Evolutionary conservation across 2,329 filamentous ascomycete genomes (phyloP).

Genomic region (Cladosporium colombiae): DNA sequence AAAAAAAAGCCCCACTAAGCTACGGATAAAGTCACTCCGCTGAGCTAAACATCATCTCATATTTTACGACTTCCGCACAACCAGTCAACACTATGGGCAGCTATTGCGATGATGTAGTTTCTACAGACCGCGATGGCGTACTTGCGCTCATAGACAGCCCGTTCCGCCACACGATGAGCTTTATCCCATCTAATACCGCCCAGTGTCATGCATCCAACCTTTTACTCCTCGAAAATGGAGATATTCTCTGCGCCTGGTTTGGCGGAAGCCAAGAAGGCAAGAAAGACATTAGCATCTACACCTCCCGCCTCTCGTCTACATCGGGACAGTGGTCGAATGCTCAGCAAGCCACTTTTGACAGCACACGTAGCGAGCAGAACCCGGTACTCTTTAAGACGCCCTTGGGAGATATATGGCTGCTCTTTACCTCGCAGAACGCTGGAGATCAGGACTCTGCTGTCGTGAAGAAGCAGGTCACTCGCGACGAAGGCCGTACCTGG

Average conservation of each 20-base stretch:
- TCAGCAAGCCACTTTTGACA: constrained; percentile 23
- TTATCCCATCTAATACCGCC: constrained; percentile 19
- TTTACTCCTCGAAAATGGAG: constrained; percentile 22
- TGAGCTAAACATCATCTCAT: too few relatives aligned
- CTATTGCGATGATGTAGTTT: background rate
- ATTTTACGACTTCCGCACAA: background rate
- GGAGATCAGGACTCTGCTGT: constrained; percentile 25
- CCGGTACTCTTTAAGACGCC: constrained; percentile 23
- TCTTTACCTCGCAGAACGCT: constrained; percentile 23
- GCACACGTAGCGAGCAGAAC: constrained; percentile 24
- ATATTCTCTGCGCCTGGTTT: constrained; percentile 26
- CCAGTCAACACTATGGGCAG: constrained; percentile 3
- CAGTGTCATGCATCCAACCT: constrained; percentile 26
- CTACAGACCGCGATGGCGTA: background rate
- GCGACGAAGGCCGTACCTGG: constrained; percentile 19
- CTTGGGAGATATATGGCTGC: constrained; percentile 21
- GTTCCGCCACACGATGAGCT: constrained; percentile 21
- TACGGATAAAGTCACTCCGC: too few relatives aligned
- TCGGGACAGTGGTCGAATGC: constrained; percentile 22
- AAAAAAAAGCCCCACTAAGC: too few relatives aligned
- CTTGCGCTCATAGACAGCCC: constrained; percentile 16
- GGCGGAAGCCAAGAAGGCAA: constrained; percentile 26
- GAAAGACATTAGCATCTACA: constrained; percentile 26
- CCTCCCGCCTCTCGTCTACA: constrained; percentile 13
- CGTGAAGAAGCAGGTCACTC: constrained; percentile 22